Evolutionary conservation across 495 filamentous ascomycete genomes (phyloP).

Genomic region (Arthonia radiata): DNA sequence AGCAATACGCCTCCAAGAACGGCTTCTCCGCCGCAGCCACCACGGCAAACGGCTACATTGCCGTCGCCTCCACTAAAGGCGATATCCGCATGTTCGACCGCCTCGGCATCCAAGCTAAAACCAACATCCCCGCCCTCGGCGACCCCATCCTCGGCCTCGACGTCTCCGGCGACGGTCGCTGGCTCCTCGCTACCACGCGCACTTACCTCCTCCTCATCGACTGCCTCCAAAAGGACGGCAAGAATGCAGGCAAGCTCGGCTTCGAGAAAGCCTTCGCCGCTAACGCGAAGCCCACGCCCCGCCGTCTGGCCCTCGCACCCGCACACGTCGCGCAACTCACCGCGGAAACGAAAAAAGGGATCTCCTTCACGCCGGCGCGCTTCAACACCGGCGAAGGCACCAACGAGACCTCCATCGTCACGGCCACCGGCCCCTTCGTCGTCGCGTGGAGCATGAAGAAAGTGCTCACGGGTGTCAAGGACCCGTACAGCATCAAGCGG

Average conservation of each 20-base stretch:
- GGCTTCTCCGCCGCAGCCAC: conserved; percentile 87
- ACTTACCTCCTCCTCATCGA: conserved; percentile 92
- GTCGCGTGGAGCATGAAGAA: conserved; percentile 91
- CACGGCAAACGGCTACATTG: conserved; percentile 86
- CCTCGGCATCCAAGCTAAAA: conserved; percentile 91
- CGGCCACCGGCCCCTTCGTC: conserved; percentile 92
- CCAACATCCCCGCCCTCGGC: conserved; percentile 81
- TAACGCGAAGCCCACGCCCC: conserved; percentile 78
- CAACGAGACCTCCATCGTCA: conserved; percentile 76
- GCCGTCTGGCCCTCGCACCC: conserved; percentile 67
- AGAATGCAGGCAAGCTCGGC: conserved; percentile 91
- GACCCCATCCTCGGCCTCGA: conserved; percentile 90
- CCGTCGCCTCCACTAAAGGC: conserved; percentile 90
- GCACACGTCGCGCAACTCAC: conserved; percentile 89
- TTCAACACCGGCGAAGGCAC: conserved; percentile 78
- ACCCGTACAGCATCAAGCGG: conserved; percentile 87
- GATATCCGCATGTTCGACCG: conserved; percentile 94
- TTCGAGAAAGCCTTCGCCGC: conserved; percentile 88
- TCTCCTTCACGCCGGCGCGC: conserved; percentile 71
- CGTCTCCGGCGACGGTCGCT: conserved; percentile 80
- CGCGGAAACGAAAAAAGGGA: conserved; percentile 65
- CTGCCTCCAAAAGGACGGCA: conserved; percentile 69
- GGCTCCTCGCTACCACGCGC: conserved; percentile 81
- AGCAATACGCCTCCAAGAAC: conserved; percentile 90
- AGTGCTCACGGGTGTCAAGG: conserved; percentile 47